Percentiles rank a stretch among this genome's conserved stretches.
Conservation (phyloP, 768 basidiomycete species). For the Russula vinacea region DNA sequence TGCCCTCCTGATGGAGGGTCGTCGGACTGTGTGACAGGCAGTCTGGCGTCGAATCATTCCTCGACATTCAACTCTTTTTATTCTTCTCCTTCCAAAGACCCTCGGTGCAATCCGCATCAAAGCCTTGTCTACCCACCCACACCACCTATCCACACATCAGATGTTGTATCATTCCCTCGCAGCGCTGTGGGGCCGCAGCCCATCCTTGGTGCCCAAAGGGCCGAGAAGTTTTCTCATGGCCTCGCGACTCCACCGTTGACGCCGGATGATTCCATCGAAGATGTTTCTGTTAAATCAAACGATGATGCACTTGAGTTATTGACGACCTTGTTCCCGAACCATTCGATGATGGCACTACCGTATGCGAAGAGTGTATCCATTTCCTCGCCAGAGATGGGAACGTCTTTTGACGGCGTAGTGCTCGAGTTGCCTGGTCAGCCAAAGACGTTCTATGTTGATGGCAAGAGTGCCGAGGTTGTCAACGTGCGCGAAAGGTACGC, state of each 20-base stretch:
- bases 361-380: slow-evolving; percentile 73
- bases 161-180: slow-evolving; percentile 21
- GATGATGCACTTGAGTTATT: slow-evolving; percentile 75
- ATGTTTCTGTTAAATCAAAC: slow-evolving; percentile 41
- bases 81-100: slow-evolving; percentile 40
- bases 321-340: slow-evolving; percentile 71
- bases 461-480: slow-evolving; percentile 75
- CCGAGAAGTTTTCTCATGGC: slow-evolving; percentile 34
- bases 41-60: slow-evolving; percentile 60
- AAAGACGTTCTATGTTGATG: slow-evolving; percentile 81
- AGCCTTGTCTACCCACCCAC: slow-evolving; percentile 38
- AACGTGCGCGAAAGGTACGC: slow-evolving; percentile 78
- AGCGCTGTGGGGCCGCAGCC: slow-evolving; percentile 31
- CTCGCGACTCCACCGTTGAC: slow-evolving; percentile 75
- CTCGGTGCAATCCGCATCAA: slow-evolving; percentile 37
- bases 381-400: slow-evolving; percentile 62
- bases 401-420: slow-evolving; percentile 73
- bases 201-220: slow-evolving; percentile 29
- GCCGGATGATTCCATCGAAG: slow-evolving; percentile 60
- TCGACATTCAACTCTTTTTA: slow-evolving; percentile 26
- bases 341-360: slow-evolving; percentile 65
- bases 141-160: slow-evolving; percentile 27
- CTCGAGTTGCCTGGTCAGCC: slow-evolving; percentile 66
- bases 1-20: slow-evolving; percentile 96
- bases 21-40: slow-evolving; percentile 93